Conservation (phyloP, 1,284 basidiomycete genomes). For the Exsudoporus floridanus region DNA sequence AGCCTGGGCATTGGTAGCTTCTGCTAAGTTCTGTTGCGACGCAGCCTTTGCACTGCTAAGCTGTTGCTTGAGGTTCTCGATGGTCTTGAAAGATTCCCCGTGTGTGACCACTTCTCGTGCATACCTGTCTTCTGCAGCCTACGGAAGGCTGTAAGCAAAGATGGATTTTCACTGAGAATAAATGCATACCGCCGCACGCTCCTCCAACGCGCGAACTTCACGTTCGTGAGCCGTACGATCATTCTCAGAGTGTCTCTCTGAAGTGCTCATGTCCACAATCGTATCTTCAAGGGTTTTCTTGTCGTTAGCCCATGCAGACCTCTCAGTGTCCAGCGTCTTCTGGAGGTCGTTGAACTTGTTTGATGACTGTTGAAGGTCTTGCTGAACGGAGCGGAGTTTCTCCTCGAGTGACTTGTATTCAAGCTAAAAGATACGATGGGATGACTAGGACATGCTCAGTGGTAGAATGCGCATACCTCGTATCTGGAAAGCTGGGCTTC, state of each 20-base stretch:
- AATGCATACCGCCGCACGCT: constrained; percentile 61
- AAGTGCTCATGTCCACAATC: constrained; percentile 71
- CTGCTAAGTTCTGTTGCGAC: constrained; percentile 55
- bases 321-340: constrained; percentile 64
- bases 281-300: constrained; percentile 78
- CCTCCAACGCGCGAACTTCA: constrained; percentile 64
- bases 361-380: constrained; percentile 55
- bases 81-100: constrained; percentile 75
- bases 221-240: constrained; percentile 63
- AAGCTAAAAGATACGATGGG: constrained; percentile 45
- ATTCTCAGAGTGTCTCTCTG: constrained; percentile 63
- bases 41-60: constrained; percentile 50
- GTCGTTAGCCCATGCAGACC: constrained; percentile 69
- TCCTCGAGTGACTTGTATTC: constrained; percentile 66
- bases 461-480: constrained; percentile 48
- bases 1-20: constrained; percentile 71
- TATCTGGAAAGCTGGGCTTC: constrained; percentile 65
- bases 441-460: constrained; percentile 3
- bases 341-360: constrained; percentile 59
- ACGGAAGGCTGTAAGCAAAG: neutral
- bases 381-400: constrained; percentile 54
- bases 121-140: constrained; percentile 82
- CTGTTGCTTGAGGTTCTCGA: constrained; percentile 66
- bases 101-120: constrained; percentile 79
- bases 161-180: neutral